These are phyloP conservation scores for Neurospora cerealis DNA, from an alignment of 495 filamentous ascomycete genomes.

Conservation along the genomic window DNA sequence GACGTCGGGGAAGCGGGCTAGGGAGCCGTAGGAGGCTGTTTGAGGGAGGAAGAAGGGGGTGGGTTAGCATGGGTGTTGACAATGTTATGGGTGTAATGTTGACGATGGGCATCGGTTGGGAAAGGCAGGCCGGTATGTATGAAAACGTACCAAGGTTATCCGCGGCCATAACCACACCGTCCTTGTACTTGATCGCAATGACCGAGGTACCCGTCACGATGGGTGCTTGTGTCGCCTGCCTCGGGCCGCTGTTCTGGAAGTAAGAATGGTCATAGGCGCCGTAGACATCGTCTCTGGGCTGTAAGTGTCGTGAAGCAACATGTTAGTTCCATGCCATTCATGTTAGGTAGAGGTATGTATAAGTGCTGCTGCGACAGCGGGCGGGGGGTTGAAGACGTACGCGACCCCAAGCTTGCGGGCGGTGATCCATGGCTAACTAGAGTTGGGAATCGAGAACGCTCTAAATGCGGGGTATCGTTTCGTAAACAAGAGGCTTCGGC, in stretches of 20 bases:
- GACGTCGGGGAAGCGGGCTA: slow-evolving; percentile 92
- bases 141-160: slow-evolving; percentile 74
- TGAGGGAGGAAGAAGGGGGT: neutral
- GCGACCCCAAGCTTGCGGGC: slow-evolving; percentile 92
- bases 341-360: neutral
- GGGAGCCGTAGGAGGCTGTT: slow-evolving; percentile 89
- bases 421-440: slow-evolving; percentile 67
- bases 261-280: slow-evolving; percentile 84
- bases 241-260: slow-evolving; percentile 58
- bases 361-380: neutral
- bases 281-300: slow-evolving; percentile 95
- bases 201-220: slow-evolving; percentile 96
- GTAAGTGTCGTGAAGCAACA: slow-evolving; percentile 2
- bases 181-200: slow-evolving; percentile 85
- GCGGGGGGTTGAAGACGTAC: slow-evolving; percentile 42
- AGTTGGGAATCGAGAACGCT: slow-evolving; percentile 4
- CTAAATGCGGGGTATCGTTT: neutral
- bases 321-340: neutral
- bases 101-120: too few relatives aligned
- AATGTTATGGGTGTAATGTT: neutral
- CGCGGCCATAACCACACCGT: slow-evolving; percentile 90
- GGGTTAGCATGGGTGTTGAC: slow-evolving; percentile 3
- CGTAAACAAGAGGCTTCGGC: neutral
- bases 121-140: too few relatives aligned
- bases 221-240: slow-evolving; percentile 78